These are phyloP conservation scores for Corymbia calophylla DNA, from an alignment of 441 rosid genomes.

Conservation along the genomic window DNA sequence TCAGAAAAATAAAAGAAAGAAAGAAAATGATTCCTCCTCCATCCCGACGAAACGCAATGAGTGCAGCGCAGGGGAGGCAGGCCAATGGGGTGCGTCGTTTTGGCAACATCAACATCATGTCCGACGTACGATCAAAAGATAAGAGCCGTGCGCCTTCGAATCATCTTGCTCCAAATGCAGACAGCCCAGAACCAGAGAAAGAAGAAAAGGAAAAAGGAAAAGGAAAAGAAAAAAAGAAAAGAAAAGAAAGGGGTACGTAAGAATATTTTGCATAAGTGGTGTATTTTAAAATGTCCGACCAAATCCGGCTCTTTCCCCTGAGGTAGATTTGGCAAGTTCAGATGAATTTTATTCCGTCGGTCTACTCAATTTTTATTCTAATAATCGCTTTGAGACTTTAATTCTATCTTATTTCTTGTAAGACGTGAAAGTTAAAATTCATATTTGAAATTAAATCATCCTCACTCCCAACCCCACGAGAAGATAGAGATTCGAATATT, in stretches of 20 bases:
- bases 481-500: no score
- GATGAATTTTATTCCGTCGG: no score
- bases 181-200: background rate
- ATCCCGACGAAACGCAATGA: background rate
- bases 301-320: background rate
- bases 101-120: background rate
- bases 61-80: background rate
- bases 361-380: no score
- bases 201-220: background rate
- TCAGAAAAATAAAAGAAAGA: no score
- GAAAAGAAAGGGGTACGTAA: background rate
- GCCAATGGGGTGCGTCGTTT: background rate
- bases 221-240: accelerated
- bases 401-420: no score
- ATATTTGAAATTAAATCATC: no score
- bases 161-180: background rate
- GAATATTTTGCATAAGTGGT: background rate
- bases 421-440: no score
- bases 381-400: no score
- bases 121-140: background rate
- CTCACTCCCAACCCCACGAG: no score
- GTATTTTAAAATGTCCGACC: background rate
- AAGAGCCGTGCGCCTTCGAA: background rate
- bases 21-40: background rate
- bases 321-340: background rate